Base-by-base conservation (phyloP, 2,329 filamentous ascomycete genomes). In the Botrytis paeoniae region DNA sequence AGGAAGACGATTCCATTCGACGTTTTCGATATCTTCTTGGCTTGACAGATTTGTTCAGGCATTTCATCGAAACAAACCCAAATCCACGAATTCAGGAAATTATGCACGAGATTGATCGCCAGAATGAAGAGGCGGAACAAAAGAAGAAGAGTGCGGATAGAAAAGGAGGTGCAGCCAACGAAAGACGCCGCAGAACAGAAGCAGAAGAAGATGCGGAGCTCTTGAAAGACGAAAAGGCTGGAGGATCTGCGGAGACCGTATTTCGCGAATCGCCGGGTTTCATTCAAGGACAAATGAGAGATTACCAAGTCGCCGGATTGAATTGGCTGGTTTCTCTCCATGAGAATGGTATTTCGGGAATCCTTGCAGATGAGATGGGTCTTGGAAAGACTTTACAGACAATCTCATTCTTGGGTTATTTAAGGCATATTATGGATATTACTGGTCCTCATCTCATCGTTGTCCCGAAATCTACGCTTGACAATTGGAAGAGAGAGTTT, bases 401-500 rank as follows among this genome's bases (percentile, higher is more conserved):
- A 0, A 99, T 99, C 74, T 92, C 96, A 2, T 99, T 99, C 83
- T 85, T 99, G 48, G 96, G 96, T 4, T 99, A 99, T 81, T 86
- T 99, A 61, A 91, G 96, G 79, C 96, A 97, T 83, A 89, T 98
- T 74, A 92, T 93, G 83, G 94, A 90, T 75, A 98, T 95, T 78
- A 93, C 89, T 10, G 96, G 96, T 0, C 96, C 96, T 8, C 96
- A 99, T 83, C 86, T 99, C 61, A 89, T 99, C 70, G 92, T 89
- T 8, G 96, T 99, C 8, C 96, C 96, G 60, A 99, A 99, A 82
- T 98, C 96, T 20, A 99, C 96, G 0, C 88, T 99, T 10, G 95
- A 99, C 84, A 99, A 99, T 83, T 99, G 96, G 96, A 94, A 95
- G 83, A 91, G 96, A 78, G 96, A 99, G 81, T 98, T 98, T 81